Conservation (phyloP, 805 yeast genomes). For the Ogataea nakhonphanomensis region DNA sequence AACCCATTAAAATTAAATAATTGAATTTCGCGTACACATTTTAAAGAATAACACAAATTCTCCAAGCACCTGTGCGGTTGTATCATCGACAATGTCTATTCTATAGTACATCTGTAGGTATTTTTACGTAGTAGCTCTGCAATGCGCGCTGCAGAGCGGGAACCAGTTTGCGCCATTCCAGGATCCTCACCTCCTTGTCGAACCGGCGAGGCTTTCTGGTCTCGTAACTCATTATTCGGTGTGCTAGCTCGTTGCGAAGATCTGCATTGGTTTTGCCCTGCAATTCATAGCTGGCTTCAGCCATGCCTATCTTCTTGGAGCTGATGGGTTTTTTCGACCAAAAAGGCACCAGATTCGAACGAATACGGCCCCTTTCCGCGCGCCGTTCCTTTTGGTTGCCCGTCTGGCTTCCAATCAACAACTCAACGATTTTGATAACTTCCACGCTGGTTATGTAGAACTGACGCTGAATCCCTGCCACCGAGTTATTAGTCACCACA, state of each 20-base stretch:
- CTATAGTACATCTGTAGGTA: constrained; percentile 35
- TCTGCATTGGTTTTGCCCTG: constrained; percentile 30
- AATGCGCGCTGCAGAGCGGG: constrained; percentile 62
- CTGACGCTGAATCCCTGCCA: constrained; percentile 26
- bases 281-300: constrained; percentile 9
- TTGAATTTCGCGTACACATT: too few relatives aligned
- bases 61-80: too few relatives aligned
- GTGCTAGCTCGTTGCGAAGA: constrained; percentile 53
- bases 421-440: constrained; percentile 61
- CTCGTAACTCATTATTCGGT: constrained; percentile 62
- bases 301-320: constrained; percentile 33
- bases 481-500: constrained; percentile 25
- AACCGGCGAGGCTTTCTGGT: constrained; percentile 63
- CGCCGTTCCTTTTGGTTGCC: constrained; percentile 50
- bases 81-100: background rate
- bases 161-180: constrained; percentile 56
- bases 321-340: constrained; percentile 61
- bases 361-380: constrained; percentile 61
- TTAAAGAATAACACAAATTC: too few relatives aligned
- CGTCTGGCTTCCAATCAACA: constrained; percentile 49
- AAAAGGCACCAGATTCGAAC: constrained; percentile 64
- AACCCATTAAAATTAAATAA: background rate
- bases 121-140: constrained; percentile 61
- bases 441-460: constrained; percentile 64
- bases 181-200: constrained; percentile 62